Evolutionary conservation across 2,329 filamentous ascomycete species (phyloP), one percentile per base, ranked within the genome.

Genomic region (Cercospora zeae-maydis): DNA sequence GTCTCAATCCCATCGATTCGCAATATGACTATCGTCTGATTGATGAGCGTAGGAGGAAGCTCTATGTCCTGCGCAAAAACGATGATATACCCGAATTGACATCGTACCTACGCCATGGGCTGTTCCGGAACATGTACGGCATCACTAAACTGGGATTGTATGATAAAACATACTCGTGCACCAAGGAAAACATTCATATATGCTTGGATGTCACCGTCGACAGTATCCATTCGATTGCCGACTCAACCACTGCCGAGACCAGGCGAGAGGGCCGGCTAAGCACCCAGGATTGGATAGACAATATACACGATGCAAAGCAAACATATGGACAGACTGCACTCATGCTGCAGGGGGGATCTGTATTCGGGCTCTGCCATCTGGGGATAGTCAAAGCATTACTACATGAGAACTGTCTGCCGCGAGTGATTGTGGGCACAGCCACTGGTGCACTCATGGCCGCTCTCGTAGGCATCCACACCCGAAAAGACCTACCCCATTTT

Each of bases 321-420:
- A 91, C 92, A 0, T 96, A 96, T 78, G 93, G 93, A 11, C 84
- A 92, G 67, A 95, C 66, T 66, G 92, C 91, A 0, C 78, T 96
- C 56, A 80, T 96, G 9, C 80, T 96, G 9, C 96, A 92, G 4
- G 92, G 92, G 7, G 92, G 92, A 1, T 92, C 89, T 1, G 95
- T 92, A 0, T 92, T 96, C 77, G 92, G 92, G 42, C 96, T 96
- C 90, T 90, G 90, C 63, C 92, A 96, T 74, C 89, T 96, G 59
- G 92, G 92, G 1, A 92, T 96, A 2, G 79, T 96, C 59, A 96
- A 96, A 75, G 84, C 88, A 3, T 81, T 96, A 2, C 92, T 88
- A 75, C 87, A 95, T 71, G 83, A 85, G 3, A 84, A 85, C 7
- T 81, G 96, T 11, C 81, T 96, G 2, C 93, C 95, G 3, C 86